phyloP scores from a whole-genome alignment of 495 filamentous ascomycete species.

The Trichoderma virens region DNA sequence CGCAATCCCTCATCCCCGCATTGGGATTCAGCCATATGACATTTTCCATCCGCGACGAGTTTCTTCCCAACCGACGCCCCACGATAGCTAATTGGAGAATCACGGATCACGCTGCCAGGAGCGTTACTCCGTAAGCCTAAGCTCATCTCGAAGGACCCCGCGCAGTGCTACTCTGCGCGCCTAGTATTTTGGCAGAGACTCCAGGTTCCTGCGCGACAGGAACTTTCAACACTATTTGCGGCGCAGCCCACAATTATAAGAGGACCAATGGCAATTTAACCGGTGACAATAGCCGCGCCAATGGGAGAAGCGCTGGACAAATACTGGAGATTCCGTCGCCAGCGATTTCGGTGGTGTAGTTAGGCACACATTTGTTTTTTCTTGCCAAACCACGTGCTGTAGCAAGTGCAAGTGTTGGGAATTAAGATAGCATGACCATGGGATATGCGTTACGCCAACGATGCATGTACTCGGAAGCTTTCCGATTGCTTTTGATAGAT shows the following conservation, averaged over 20 bases:
- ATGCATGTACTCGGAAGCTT: no score
- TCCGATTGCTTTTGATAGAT: no score
- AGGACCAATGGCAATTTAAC: slow-evolving; percentile 6
- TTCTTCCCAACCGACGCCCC: slow-evolving; percentile 1
- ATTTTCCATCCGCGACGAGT: background rate
- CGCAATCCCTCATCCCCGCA: background rate
- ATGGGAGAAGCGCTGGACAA: background rate
- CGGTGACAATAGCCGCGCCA: slow-evolving; percentile 6
- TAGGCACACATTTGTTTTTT: background rate
- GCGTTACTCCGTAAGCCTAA: background rate
- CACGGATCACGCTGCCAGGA: background rate
- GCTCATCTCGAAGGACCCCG: background rate
- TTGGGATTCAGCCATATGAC: slow-evolving; percentile 5
- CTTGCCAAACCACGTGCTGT: background rate
- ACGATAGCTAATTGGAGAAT: slow-evolving; percentile 4
- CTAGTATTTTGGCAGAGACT: background rate
- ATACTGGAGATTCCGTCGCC: background rate
- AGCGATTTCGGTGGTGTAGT: background rate
- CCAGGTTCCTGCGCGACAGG: slow-evolving; percentile 1
- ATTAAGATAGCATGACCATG: background rate
- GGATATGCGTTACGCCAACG: no score
- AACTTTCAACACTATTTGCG: background rate
- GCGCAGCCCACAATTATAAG: slow-evolving; percentile 1
- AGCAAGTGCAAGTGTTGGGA: background rate
- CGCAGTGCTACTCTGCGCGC: background rate